Base-by-base conservation (phyloP, 1,284 basidiomycete species). In the Cryptococcus hybrid region DNA sequence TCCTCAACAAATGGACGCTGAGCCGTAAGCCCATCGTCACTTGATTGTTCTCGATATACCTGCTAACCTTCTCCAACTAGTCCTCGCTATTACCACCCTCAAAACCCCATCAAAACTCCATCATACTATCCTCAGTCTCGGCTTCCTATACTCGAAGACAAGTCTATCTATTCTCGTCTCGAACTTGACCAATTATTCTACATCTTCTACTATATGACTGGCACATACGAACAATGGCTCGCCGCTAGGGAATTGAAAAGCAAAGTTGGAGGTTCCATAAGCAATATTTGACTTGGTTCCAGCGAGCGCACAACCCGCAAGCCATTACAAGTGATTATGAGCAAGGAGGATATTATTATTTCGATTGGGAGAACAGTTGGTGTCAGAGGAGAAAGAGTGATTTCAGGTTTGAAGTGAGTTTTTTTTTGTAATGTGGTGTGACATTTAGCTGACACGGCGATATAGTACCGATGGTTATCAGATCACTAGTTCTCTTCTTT, bases 251-350 rank as follows among this genome's bases (percentile, higher is more conserved):
- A 99, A 79, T 82, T 99, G 62, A 99, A 99, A 86, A 90, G 60
- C 95, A 98, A 77, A 94, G 91, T 56, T 99, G 96, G 96, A 87
- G 96, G 56, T 99, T 99, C 83, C 96, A 99, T 78, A 92, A 97
- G 67, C 98, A 99, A 80, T 99, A 98, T 77, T 80, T 99, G 61
- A 99, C 96, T 42, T 99, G 96, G 96, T 99, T 99, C 86, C 96
- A 99, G 78, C 86, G 96, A 54, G 92, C 97, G 72, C 94, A 92
- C 24, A 94, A 99, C 75, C 96, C 96, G n/a, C 92, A 96, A 75
- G 92, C 92, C 3, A 98, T 99, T 75, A 99, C 96, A 49, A 95
- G 98, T 71, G 96, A 99, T 78, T 99, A 98, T 76, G 96, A 99
- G 79, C 93, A 99, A 80, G 96, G 96, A 13, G 93, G 95, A 34